phyloP scores from a whole-genome alignment of 495 filamentous ascomycete species.

The Talaromyces stipitatus region DNA sequence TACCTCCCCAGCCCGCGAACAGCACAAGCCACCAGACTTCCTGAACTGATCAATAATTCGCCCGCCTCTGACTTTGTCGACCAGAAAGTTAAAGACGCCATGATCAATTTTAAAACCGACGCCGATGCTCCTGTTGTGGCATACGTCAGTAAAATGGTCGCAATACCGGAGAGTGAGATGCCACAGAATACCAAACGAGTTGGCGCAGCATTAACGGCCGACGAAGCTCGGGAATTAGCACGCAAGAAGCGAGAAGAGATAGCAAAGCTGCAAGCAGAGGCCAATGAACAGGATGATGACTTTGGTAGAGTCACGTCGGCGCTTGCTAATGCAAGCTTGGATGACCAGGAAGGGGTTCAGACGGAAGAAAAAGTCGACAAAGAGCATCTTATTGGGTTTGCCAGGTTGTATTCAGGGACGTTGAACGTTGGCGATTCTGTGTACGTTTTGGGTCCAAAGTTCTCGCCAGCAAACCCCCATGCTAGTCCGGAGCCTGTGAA shows the following conservation, averaged over 20 bases:
- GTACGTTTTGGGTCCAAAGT: conserved; percentile 89
- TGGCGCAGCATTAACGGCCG: conserved; percentile 63
- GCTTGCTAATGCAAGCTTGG: conserved; percentile 44
- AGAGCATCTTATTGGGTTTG: conserved; percentile 92
- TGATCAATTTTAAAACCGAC: conserved; percentile 66
- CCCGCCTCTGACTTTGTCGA: conserved; percentile 68
- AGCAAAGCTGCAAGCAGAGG: conserved; percentile 61
- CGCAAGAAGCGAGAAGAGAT: conserved; percentile 86
- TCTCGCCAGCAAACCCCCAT: conserved; percentile 71
- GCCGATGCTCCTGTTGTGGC: conserved; percentile 74
- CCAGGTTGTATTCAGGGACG: conserved; percentile 84
- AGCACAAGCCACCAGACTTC: conserved; percentile 79
- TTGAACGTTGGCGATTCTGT: conserved; percentile 82
- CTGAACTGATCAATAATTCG: conserved; percentile 69
- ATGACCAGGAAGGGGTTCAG: conserved; percentile 37
- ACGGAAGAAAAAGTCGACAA: conserved; percentile 50
- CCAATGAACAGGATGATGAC: conserved; percentile 31
- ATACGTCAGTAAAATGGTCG: conserved; percentile 98
- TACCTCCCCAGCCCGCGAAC: conserved; percentile 76
- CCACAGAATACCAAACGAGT: conserved; percentile 63
- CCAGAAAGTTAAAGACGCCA: conserved; percentile 60
- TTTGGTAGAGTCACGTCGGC: conserved; percentile 43
- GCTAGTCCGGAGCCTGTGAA: conserved; percentile 71
- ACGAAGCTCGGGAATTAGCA: conserved; percentile 81
- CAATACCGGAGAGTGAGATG: conserved; percentile 85